phyloP scores from a whole-genome alignment of 257 asterid genomes.

The Voacanga thouarsii region DNA sequence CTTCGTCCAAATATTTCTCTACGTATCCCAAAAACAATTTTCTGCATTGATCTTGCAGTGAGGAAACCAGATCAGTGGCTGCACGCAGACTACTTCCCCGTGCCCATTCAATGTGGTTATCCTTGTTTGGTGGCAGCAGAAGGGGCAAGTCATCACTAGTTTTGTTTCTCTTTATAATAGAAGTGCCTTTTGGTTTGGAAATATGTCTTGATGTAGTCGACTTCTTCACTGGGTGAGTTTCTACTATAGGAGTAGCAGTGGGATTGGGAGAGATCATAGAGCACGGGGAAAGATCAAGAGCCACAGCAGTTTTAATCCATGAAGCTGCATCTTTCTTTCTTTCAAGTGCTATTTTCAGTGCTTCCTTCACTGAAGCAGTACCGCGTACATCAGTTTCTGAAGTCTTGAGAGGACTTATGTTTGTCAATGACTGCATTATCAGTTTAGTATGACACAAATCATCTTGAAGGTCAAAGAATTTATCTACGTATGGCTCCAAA shows the following conservation, averaged over 20 bases:
- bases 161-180: slow-evolving; percentile 20
- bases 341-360: slow-evolving; percentile 36
- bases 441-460: slow-evolving; percentile 44
- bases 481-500: slow-evolving; percentile 47
- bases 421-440: slow-evolving; percentile 51
- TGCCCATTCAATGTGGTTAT: slow-evolving; percentile 36
- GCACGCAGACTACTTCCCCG: slow-evolving; percentile 35
- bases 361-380: slow-evolving; percentile 40
- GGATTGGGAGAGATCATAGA: slow-evolving; percentile 16
- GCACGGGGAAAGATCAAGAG: slow-evolving; percentile 54
- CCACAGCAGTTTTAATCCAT: slow-evolving; percentile 67
- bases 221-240: slow-evolving; percentile 23
- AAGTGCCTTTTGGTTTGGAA: slow-evolving; percentile 34
- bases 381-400: slow-evolving; percentile 35
- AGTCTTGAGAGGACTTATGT: slow-evolving; percentile 37
- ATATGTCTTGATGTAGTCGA: slow-evolving; percentile 5
- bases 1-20: slow-evolving; percentile 56
- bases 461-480: slow-evolving; percentile 47
- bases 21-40: slow-evolving; percentile 44
- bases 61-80: slow-evolving; percentile 33
- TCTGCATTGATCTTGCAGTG: slow-evolving; percentile 50
- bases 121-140: slow-evolving; percentile 30
- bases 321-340: slow-evolving; percentile 52
- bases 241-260: slow-evolving; percentile 9
- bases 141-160: slow-evolving; percentile 26